Base-by-base conservation (phyloP, 129 eudicot genomes). In the Glebionis coronaria region DNA sequence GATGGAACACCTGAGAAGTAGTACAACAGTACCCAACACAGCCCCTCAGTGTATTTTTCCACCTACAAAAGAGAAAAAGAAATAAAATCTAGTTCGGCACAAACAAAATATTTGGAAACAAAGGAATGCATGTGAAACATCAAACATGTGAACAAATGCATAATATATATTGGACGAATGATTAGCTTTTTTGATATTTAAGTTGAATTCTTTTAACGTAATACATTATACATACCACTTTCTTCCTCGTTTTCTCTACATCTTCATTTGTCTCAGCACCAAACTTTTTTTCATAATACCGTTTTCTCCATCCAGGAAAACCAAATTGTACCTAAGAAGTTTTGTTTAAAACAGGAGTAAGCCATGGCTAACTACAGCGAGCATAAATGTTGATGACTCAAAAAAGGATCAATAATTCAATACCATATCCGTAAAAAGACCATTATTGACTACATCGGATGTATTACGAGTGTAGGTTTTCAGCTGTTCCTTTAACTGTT, bases 1-100 rank as follows among this genome's bases (percentile, higher is more conserved):
- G 96, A 88, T 10, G 91, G 83, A 65, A 85, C 86, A 12, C 81
- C 88, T 15, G 83, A 70, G 52, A 79, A 85, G 68, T 88, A 88
- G 42, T 85, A 85, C 2, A 75, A 45, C 15, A 79, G 84, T 9
- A 85, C 91, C 96, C 96, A 88, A 31, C 87, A 80, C 12, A 88
- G 18, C 8, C 96, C 96, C 77, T 85, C 82, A 0, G 84, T 74
- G 44, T 88, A 88, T 13, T 80, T 82, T 18, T 70, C 70, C 0
- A 82, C 89, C 96, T 88, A 72, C 63, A 63, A 10, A 35, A 18
- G 20, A 67, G 7, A 18, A n/a, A 56, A 57, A 21, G 11, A 38
- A 11, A 51, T 29, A 4, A 3, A 1, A 12, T 18, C 8, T 19
- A n/a, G 18, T 31, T 31, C 67, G 13, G 5, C 44, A 61, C 5